Conservation (phyloP, 306 rosid species). For the Psophocarpus tetragonolobus region DNA sequence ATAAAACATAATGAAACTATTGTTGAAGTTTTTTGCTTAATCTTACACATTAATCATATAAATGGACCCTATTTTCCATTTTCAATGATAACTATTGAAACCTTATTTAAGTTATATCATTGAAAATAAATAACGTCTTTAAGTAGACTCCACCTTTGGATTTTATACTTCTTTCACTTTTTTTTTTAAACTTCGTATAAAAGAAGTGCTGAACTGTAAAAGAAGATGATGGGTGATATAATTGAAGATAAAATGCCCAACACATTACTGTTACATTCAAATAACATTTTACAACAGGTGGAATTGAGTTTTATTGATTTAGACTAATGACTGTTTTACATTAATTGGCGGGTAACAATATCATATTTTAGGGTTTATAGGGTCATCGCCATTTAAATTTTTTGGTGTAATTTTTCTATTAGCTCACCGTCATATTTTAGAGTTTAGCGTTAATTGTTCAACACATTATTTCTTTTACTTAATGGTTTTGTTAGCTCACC, state of each 20-base stretch:
- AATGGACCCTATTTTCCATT: constrained; percentile 48
- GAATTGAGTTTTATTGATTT: neutral
- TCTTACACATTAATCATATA: constrained; percentile 45
- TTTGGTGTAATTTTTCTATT: too few relatives aligned
- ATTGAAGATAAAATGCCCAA: neutral
- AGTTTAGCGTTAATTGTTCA: too few relatives aligned
- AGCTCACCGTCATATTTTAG: too few relatives aligned
- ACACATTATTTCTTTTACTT: too few relatives aligned
- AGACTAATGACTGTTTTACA: neutral
- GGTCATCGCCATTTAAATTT: too few relatives aligned
- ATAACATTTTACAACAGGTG: neutral
- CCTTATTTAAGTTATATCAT: constrained; percentile 37
- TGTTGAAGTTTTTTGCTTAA: constrained; percentile 48
- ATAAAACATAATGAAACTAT: constrained; percentile 36
- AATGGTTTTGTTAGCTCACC: too few relatives aligned
- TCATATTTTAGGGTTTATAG: too few relatives aligned
- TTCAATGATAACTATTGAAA: constrained; percentile 41
- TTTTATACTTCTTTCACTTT: neutral
- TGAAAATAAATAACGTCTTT: constrained; percentile 32
- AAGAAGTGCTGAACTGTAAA: neutral
- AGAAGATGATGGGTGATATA: neutral
- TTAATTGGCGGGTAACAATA: neutral
- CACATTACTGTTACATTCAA: neutral
- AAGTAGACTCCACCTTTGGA: neutral
- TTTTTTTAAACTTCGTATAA: neutral